A percentile compares a stretch with the other conserved stretches of the same genome.
phyloP scores from a whole-genome alignment of 371 early-diverging fungal genomes.

The Capniomyces stellatus region DNA sequence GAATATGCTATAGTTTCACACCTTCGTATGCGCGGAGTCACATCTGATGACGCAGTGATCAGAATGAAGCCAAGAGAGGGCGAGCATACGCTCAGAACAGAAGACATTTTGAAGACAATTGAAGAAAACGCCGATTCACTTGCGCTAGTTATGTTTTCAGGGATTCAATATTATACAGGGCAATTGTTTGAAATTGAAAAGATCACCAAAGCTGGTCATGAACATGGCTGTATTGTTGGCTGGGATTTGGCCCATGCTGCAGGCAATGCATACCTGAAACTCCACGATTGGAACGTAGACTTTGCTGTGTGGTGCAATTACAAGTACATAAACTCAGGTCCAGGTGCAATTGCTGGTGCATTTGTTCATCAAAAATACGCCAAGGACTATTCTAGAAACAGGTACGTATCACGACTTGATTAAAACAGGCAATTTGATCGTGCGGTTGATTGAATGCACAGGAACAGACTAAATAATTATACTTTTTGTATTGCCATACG shows the following conservation, averaged over 20 bases:
- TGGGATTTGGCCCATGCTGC: constrained; percentile 94
- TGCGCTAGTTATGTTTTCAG: constrained; percentile 76
- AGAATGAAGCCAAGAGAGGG: constrained; percentile 54
- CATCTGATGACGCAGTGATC: constrained; percentile 51
- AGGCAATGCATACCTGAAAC: constrained; percentile 70
- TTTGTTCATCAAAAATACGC: constrained; percentile 69
- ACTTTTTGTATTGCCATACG: no score
- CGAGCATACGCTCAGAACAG: constrained; percentile 44
- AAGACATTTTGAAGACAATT: constrained; percentile 65
- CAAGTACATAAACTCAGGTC: constrained; percentile 91
- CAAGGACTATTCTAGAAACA: constrained; percentile 19
- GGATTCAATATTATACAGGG: constrained; percentile 93
- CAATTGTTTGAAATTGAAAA: constrained; percentile 76
- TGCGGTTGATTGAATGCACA: no score
- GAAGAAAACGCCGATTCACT: constrained; percentile 48
- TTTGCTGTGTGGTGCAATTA: constrained; percentile 98
- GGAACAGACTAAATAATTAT: no score
- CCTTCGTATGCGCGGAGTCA: constrained; percentile 57
- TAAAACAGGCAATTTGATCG: constrained; percentile 24
- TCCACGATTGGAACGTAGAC: constrained; percentile 94
- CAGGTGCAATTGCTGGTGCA: constrained; percentile 81
- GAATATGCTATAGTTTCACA: constrained; percentile 83
- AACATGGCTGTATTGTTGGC: constrained; percentile 76
- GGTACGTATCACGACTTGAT: no score
- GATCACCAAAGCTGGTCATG: constrained; percentile 70